phyloP scores from a whole-genome alignment of 805 yeast species.

The Komagataella phaffii region DNA sequence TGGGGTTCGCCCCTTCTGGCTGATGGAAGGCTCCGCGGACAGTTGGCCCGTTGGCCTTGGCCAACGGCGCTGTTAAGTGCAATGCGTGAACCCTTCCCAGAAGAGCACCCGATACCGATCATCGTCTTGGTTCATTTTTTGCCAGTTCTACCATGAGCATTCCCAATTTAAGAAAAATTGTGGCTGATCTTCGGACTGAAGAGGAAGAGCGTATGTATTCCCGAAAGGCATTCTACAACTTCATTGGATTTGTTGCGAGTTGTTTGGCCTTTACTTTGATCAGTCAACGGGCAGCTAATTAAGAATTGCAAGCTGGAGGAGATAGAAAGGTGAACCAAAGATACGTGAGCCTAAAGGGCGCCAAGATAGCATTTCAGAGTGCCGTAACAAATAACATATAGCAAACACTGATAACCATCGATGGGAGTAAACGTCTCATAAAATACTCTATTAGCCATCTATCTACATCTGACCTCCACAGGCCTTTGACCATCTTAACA shows the following conservation, averaged over 20 bases:
- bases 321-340: too few species aligned
- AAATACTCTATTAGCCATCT: too few species aligned
- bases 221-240: conserved; percentile 65
- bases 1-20: conserved; percentile 1
- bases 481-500: neutral
- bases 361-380: too few species aligned
- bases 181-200: conserved; percentile 73
- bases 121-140: conserved; percentile 13
- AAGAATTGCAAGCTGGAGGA: neutral
- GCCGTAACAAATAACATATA: too few species aligned
- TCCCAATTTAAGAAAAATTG: conserved; percentile 65
- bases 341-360: too few species aligned
- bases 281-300: conserved; percentile 31
- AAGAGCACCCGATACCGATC: conserved; percentile 26
- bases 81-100: conserved; percentile 21
- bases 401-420: too few species aligned
- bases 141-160: conserved; percentile 29
- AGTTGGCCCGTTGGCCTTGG: conserved; percentile 15
- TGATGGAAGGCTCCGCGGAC: conserved; percentile 25
- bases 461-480: neutral
- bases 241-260: conserved; percentile 69
- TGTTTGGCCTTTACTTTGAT: conserved; percentile 73
- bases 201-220: conserved; percentile 75
- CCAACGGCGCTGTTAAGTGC: conserved; percentile 20
- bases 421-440: too few species aligned